These are phyloP conservation scores for Aspergillus oerlinghausenensis DNA, from an alignment of 2,329 filamentous ascomycete genomes.

Conservation along the genomic window DNA sequence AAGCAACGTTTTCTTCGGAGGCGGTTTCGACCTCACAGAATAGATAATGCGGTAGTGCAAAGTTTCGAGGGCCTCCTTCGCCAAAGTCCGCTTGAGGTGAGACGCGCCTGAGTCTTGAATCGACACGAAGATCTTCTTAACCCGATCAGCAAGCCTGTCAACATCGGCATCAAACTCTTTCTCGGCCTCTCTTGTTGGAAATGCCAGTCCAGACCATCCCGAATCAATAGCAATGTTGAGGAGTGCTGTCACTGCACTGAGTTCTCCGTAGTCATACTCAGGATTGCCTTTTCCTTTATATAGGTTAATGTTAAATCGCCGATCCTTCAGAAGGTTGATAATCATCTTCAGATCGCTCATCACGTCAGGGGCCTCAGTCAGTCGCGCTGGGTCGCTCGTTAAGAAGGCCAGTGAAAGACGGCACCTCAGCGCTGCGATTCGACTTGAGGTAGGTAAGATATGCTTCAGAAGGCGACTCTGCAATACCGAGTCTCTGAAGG, in stretches of 20 bases:
- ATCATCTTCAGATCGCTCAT: conserved; percentile 30
- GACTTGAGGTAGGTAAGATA: conserved; percentile 33
- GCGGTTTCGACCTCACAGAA: conserved; percentile 62
- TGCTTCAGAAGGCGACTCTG: conserved; percentile 39
- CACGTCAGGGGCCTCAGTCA: conserved; percentile 22
- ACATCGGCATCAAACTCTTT: conserved; percentile 64
- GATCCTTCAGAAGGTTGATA: conserved; percentile 23
- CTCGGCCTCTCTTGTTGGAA: conserved; percentile 33
- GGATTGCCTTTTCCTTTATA: conserved; percentile 17
- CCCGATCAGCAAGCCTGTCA: conserved; percentile 58
- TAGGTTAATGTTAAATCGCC: conserved; percentile 29
- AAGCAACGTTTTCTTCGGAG: conserved; percentile 47
- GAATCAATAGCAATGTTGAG: conserved; percentile 73
- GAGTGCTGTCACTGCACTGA: conserved; percentile 62
- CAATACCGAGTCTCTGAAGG: conserved; percentile 34
- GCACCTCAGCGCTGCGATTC: conserved; percentile 37
- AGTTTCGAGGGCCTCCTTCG: conserved; percentile 70
- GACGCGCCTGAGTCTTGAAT: conserved; percentile 73
- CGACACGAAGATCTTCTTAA: conserved; percentile 54
- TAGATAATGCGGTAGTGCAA: conserved; percentile 69
- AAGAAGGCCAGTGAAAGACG: conserved; percentile 37
- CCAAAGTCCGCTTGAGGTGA: conserved; percentile 67
- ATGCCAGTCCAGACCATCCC: conserved; percentile 40
- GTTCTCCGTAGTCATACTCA: conserved; percentile 58
- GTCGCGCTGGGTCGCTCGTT: conserved; percentile 20